These are phyloP conservation scores for Lathyrus tuberosus DNA, from an alignment of 306 rosid species.

Conservation along the genomic window DNA sequence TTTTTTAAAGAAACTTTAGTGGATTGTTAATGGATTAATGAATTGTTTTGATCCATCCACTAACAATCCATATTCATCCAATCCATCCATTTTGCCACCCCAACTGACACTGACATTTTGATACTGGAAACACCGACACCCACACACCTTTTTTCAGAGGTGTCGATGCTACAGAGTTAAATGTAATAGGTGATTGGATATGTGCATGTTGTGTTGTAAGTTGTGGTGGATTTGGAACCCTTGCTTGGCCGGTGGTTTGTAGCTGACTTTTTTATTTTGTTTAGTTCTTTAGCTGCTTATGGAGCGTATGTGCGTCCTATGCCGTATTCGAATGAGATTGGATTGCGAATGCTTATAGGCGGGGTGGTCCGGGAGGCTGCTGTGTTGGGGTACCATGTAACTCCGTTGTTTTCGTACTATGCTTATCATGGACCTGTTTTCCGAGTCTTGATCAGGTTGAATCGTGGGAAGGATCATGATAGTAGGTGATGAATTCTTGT, in stretches of 20 bases:
- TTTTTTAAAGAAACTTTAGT: no score
- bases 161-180: not conserved
- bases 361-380: slow-evolving; percentile 90
- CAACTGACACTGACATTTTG: no score
- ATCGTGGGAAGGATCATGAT: slow-evolving; percentile 72
- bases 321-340: slow-evolving; percentile 91
- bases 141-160: no score
- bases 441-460: slow-evolving; percentile 76
- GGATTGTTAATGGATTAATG: no score
- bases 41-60: no score
- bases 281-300: slow-evolving; percentile 91
- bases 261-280: slow-evolving; percentile 25
- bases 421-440: slow-evolving; percentile 92
- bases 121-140: no score
- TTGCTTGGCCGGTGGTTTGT: slow-evolving; percentile 4
- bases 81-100: no score
- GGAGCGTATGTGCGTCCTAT: slow-evolving; percentile 86
- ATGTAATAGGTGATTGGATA: slow-evolving; percentile 1
- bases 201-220: slow-evolving; percentile 27
- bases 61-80: no score
- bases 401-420: slow-evolving; percentile 82
- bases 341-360: slow-evolving; percentile 96
- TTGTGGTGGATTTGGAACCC: slow-evolving; percentile 26
- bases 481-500: slow-evolving; percentile 51
- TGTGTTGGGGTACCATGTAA: slow-evolving; percentile 69